phyloP scores from a whole-genome alignment of 768 basidiomycete genomes.

The Pisolithus sp. region DNA sequence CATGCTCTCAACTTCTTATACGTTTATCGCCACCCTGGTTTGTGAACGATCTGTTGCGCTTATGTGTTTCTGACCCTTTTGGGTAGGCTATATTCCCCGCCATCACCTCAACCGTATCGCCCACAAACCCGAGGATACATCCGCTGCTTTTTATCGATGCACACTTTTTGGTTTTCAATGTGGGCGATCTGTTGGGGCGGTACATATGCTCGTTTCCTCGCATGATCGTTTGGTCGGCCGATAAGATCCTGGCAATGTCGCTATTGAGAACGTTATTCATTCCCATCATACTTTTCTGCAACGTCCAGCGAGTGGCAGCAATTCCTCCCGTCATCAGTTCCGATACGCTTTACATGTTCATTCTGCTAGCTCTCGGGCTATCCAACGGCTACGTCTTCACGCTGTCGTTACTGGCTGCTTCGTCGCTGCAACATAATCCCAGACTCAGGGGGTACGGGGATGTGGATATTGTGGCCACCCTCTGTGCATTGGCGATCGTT shows the following conservation, averaged over 20 bases:
- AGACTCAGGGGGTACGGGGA: slow-evolving; percentile 66
- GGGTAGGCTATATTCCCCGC: slow-evolving; percentile 79
- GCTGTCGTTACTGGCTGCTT: slow-evolving; percentile 74
- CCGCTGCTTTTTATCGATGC: slow-evolving; percentile 77
- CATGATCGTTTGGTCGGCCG: slow-evolving; percentile 64
- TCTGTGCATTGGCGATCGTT: slow-evolving; percentile 72
- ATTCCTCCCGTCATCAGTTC: slow-evolving; percentile 54
- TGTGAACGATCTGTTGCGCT: slow-evolving; percentile 15
- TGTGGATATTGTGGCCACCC: slow-evolving; percentile 79
- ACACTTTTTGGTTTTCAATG: slow-evolving; percentile 73
- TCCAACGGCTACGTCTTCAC: slow-evolving; percentile 80
- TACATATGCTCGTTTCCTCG: slow-evolving; percentile 59
- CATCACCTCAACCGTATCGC: slow-evolving; percentile 69
- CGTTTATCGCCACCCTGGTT: slow-evolving; percentile 77
- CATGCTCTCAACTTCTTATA: slow-evolving; percentile 68
- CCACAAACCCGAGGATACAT: slow-evolving; percentile 60
- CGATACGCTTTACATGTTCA: slow-evolving; percentile 66
- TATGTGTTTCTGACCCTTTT: slow-evolving; percentile 3
- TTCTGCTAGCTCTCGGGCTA: slow-evolving; percentile 67
- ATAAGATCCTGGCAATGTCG: slow-evolving; percentile 55
- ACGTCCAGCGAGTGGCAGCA: slow-evolving; percentile 49
- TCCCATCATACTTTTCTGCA: slow-evolving; percentile 85
- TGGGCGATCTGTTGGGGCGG: slow-evolving; percentile 67
- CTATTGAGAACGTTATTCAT: slow-evolving; percentile 74
- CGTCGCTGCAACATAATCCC: slow-evolving; percentile 76